Base-by-base conservation (phyloP, 257 asterid species). In the Pogostemon cablin region DNA sequence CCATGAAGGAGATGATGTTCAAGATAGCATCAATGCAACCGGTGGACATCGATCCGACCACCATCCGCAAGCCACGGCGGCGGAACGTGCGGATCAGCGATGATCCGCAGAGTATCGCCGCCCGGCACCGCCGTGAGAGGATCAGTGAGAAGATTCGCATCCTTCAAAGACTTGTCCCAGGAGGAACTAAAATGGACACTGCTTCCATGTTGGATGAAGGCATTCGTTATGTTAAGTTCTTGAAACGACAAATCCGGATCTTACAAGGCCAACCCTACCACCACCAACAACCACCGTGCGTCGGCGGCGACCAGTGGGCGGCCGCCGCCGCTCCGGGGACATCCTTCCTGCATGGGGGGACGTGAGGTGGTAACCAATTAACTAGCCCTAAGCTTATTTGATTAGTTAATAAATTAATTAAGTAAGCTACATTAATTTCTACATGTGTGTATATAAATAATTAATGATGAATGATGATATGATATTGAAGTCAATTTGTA, bases 1-100 rank as follows among this genome's bases (percentile, higher is more conserved):
- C 96, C 48, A 86, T 88, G 90, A 92, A 90, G 15, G 98, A 90
- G 67, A 88, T 90, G 96, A 88, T 88, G 97, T 92, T 90, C 90
- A 92, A 85, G 74, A 88, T 92, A 50, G 98, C 98, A 0, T 80
- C 97, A 67, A 88, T 92, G 98, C 98, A 92, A 56, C 97, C 98
- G 0, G 92, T 92, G 3, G 98, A 90, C 68, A 83, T 92, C 67
- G 98, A 92, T 67, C 97, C 96, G 0, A 82, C 93, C 55, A 81
- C 96, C 1, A 65, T 92, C 43, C 78, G 88, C 5, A 85, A 81
- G 77, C 95, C 98, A 0, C 72, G 85, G 39, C 79, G 96, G 50
- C 78, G 95, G 5, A 88, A 90, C 72, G 96, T 90, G 3, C 84
- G 95, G 15, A 92, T 92, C 62, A 92, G 98, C 72, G 90, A 92